Conservation (phyloP, 2,329 filamentous ascomycete genomes). For the Trichoderma harzianum region DNA sequence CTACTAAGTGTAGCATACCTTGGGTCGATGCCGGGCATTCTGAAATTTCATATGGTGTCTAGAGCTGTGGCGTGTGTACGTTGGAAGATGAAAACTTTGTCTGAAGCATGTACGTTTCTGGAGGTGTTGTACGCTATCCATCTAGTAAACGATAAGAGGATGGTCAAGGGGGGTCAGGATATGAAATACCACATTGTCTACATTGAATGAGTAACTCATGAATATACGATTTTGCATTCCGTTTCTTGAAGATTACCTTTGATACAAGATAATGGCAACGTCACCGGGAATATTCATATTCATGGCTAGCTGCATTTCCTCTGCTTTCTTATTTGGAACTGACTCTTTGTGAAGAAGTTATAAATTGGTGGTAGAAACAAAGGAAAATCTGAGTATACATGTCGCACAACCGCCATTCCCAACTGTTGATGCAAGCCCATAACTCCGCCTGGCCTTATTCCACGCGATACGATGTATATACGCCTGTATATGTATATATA, state of each 20-base stretch:
- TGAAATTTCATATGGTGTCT: background rate
- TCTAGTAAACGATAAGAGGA: background rate
- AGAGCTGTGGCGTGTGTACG: background rate
- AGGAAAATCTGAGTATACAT: background rate
- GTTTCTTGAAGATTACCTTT: background rate
- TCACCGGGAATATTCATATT: background rate
- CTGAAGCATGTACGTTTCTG: background rate
- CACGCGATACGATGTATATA: conserved; percentile 25
- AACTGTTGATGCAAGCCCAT: background rate
- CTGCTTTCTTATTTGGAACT: background rate
- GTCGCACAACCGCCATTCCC: background rate
- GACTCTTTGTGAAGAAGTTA: too few relatives aligned
- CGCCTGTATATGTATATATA: background rate
- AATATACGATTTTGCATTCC: background rate
- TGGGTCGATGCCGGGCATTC: background rate
- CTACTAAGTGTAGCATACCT: conserved; percentile 24
- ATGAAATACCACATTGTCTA: background rate
- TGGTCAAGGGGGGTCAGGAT: background rate
- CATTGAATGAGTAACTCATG: background rate
- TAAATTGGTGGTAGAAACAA: background rate
- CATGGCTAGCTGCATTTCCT: background rate
- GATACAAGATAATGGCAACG: fast-evolving
- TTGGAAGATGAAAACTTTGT: background rate
- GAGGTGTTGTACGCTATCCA: background rate
- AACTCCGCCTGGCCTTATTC: conserved; percentile 16